These are phyloP conservation scores for Piloderma croceum DNA, from an alignment of 768 basidiomycete species.

Conservation along the genomic window DNA sequence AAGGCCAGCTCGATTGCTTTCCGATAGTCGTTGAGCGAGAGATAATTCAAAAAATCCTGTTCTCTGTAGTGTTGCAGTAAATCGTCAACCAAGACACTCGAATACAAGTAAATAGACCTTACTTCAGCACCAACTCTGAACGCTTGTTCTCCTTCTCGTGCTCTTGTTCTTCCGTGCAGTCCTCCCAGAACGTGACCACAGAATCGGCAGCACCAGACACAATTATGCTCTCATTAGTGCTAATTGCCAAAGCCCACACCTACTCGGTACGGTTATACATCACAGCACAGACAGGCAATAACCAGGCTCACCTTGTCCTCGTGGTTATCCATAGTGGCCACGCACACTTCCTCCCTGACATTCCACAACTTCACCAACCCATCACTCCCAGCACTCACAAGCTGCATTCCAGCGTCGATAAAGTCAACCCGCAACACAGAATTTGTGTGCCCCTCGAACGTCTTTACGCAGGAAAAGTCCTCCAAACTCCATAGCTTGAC, in stretches of 20 bases:
- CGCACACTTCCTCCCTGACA: constrained; percentile 81
- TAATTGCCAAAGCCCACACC: constrained; percentile 95
- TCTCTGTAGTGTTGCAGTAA: constrained; percentile 55
- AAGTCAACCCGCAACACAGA: constrained; percentile 94
- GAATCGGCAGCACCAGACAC: constrained; percentile 96
- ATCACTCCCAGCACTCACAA: constrained; percentile 89
- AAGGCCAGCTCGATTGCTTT: constrained; percentile 89
- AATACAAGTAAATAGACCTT: constrained; percentile 23
- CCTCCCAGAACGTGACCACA: constrained; percentile 93
- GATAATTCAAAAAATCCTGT: constrained; percentile 91
- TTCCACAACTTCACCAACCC: constrained; percentile 97
- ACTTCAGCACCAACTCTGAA: constrained; percentile 77
- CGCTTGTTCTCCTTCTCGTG: constrained; percentile 68
- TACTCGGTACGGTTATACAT: constrained; percentile 22
- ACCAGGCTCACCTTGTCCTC: constrained; percentile 80
- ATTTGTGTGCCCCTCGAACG: constrained; percentile 97
- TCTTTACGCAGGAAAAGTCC: constrained; percentile 90
- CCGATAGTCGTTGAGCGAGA: constrained; percentile 82
- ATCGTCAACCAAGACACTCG: constrained; percentile 7
- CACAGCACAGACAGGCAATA: neutral
- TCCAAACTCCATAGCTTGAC: constrained; percentile 92
- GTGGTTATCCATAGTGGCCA: constrained; percentile 89
- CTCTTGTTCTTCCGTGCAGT: constrained; percentile 83
- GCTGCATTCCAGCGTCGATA: constrained; percentile 72
- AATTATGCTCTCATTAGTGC: constrained; percentile 73